phyloP scores from a whole-genome alignment of 2,329 filamentous ascomycete genomes.

The Davidsoniella eucalypti region DNA sequence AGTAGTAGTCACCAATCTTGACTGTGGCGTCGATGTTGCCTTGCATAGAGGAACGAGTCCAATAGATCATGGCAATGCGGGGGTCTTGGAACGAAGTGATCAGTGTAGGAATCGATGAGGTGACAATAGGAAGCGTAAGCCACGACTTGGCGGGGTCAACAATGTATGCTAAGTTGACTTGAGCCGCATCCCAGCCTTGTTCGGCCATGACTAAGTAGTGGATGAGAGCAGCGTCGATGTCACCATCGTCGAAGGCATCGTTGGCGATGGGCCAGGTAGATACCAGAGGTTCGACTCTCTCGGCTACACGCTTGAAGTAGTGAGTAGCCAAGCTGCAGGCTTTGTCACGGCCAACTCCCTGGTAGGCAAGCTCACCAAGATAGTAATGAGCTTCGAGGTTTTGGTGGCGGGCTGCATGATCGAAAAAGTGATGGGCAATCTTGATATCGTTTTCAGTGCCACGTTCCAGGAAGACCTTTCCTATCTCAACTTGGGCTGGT shows the following conservation, averaged over 20 bases:
- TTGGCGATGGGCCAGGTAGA: conserved; percentile 76
- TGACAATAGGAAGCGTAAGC: conserved; percentile 32
- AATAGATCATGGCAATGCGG: conserved; percentile 67
- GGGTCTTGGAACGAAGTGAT: conserved; percentile 31
- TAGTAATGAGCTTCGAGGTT: conserved; percentile 88
- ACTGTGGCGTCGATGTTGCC: conserved; percentile 85
- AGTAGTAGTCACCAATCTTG: conserved; percentile 98
- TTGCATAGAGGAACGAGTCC: conserved; percentile 87
- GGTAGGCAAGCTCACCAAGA: conserved; percentile 69
- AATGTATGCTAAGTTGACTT: conserved; percentile 79
- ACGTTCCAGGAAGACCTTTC: conserved; percentile 73
- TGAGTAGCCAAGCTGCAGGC: conserved; percentile 60
- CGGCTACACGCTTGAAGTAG: conserved; percentile 70
- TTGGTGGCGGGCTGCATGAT: conserved; percentile 64
- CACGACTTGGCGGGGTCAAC: conserved; percentile 57
- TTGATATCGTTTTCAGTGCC: conserved; percentile 52
- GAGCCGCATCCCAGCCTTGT: conserved; percentile 77
- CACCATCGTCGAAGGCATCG: conserved; percentile 60
- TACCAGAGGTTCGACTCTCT: conserved; percentile 54
- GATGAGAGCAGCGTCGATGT: conserved; percentile 64
- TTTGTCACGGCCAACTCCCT: conserved; percentile 64
- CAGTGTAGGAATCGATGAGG: conserved; percentile 7
- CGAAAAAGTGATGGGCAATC: conserved; percentile 71
- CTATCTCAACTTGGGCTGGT: conserved; percentile 67
- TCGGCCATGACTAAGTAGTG: conserved; percentile 78